phyloP scores from a whole-genome alignment of 768 basidiomycete genomes.

The Amyloporia xantha region DNA sequence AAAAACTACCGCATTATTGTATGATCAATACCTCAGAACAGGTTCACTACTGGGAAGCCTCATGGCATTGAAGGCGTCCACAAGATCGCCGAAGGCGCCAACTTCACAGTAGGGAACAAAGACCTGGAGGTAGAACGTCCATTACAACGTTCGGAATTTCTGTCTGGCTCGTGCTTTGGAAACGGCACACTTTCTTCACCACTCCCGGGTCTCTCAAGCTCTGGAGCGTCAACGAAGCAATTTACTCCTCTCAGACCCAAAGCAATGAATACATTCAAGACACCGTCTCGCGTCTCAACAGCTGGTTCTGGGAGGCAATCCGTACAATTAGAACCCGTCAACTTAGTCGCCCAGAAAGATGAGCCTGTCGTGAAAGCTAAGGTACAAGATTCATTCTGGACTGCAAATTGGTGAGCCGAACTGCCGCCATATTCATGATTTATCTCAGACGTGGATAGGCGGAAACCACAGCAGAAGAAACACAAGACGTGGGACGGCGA shows the following conservation, averaged over 20 bases:
- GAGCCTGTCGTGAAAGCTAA: not conserved
- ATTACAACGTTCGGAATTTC: slow-evolving; percentile 47
- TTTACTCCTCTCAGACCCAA: slow-evolving; percentile 24
- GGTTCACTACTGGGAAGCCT: slow-evolving; percentile 47
- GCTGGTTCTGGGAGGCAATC: slow-evolving; percentile 21
- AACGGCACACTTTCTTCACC: slow-evolving; percentile 15
- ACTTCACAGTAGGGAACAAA: slow-evolving; percentile 42
- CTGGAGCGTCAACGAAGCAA: slow-evolving; percentile 26
- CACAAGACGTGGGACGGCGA: slow-evolving; percentile 87
- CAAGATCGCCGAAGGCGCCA: slow-evolving; percentile 30
- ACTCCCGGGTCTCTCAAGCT: slow-evolving; percentile 16
- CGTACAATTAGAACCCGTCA: slow-evolving; percentile 36
- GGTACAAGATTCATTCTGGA: slow-evolving; percentile 45
- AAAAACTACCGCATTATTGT: not conserved
- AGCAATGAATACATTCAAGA: slow-evolving; percentile 23
- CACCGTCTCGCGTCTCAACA: slow-evolving; percentile 17
- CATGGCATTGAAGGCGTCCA: slow-evolving; percentile 29
- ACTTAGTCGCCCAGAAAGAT: slow-evolving; percentile 9
- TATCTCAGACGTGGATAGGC: slow-evolving; percentile 36
- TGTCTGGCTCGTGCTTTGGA: slow-evolving; percentile 63
- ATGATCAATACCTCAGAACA: slow-evolving; percentile 18
- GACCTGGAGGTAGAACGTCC: slow-evolving; percentile 60
- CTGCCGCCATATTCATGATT: not conserved
- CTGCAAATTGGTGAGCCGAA: slow-evolving; percentile 54
- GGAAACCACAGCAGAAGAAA: slow-evolving; percentile 68